These are phyloP conservation scores for Plasmodium fragile DNA, from an alignment of 169 alveolate species.

Conservation along the genomic window DNA sequence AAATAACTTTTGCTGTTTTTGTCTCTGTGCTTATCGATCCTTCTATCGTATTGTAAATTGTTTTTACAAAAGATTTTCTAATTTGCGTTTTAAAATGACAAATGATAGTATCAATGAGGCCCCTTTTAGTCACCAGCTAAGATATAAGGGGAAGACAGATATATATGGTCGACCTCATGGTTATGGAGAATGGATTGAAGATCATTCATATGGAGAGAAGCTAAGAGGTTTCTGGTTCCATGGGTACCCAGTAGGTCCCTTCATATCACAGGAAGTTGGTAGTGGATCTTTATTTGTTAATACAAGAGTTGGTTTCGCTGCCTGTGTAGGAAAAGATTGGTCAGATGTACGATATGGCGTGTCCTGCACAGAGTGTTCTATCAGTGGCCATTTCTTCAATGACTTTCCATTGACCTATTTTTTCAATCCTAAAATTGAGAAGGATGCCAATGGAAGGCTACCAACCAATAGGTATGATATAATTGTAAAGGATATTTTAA, in stretches of 20 bases:
- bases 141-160: constrained; percentile 89
- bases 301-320: constrained; percentile 87
- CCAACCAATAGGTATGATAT: constrained; percentile 73
- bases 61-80: constrained; percentile 53
- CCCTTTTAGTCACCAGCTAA: constrained; percentile 88
- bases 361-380: constrained; percentile 91
- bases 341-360: constrained; percentile 85
- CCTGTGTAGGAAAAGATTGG: constrained; percentile 77
- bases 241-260: constrained; percentile 93
- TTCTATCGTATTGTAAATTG: constrained; percentile 79
- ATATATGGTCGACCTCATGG: constrained; percentile 91
- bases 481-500: constrained; percentile 64
- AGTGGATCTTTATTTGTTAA: constrained; percentile 88
- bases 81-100: constrained; percentile 44
- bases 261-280: constrained; percentile 91
- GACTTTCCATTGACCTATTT: constrained; percentile 89
- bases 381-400: constrained; percentile 90
- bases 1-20: constrained; percentile 81
- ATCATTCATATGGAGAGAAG: constrained; percentile 89
- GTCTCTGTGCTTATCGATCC: constrained; percentile 81
- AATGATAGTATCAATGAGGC: constrained; percentile 72
- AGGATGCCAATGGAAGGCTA: constrained; percentile 59
- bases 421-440: constrained; percentile 82
- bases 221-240: constrained; percentile 90
- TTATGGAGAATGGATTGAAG: constrained; percentile 93